These are phyloP conservation scores for Pyrenochaeta sp. DNA, from an alignment of 2,329 filamentous ascomycete species.

Conservation along the genomic window DNA sequence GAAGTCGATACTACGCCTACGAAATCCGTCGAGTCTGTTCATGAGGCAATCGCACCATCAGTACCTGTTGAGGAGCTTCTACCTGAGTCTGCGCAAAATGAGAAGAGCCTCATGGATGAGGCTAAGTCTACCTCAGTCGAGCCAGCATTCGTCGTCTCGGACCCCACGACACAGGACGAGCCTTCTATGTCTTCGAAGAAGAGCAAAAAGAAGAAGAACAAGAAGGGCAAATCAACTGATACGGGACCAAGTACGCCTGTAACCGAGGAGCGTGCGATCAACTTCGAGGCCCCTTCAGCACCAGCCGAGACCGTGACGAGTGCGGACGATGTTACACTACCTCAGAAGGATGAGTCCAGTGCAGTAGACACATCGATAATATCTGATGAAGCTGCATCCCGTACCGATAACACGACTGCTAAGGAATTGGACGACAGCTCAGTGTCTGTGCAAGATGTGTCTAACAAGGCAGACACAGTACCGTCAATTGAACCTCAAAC, in stretches of 20 bases:
- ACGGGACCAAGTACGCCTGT: conserved; percentile 17
- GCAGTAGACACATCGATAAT: background rate
- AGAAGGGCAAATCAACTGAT: conserved; percentile 21
- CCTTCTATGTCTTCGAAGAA: conserved; percentile 18
- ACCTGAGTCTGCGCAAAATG: background rate
- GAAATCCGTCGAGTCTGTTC: background rate
- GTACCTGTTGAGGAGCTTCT: background rate
- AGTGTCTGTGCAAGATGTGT: background rate
- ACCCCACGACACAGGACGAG: conserved; percentile 12
- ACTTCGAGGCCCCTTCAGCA: background rate
- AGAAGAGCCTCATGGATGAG: background rate
- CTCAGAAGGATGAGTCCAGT: background rate
- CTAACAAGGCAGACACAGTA: conserved; percentile 1
- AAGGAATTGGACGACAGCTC: background rate
- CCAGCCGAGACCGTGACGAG: background rate
- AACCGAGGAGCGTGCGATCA: conserved; percentile 9
- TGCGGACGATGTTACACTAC: conserved; percentile 2
- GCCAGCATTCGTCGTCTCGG: background rate
- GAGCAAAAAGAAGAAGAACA: conserved; percentile 35
- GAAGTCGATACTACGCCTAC: background rate
- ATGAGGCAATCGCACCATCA: background rate
- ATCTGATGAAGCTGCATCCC: conserved; percentile 6
- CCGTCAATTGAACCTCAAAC: background rate
- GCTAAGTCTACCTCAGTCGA: background rate
- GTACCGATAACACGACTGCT: background rate